Evolutionary conservation across 352 stramenopile species (phyloP), one percentile per base, ranked within the genome.

Genomic region (Phytophthora pisi): DNA sequence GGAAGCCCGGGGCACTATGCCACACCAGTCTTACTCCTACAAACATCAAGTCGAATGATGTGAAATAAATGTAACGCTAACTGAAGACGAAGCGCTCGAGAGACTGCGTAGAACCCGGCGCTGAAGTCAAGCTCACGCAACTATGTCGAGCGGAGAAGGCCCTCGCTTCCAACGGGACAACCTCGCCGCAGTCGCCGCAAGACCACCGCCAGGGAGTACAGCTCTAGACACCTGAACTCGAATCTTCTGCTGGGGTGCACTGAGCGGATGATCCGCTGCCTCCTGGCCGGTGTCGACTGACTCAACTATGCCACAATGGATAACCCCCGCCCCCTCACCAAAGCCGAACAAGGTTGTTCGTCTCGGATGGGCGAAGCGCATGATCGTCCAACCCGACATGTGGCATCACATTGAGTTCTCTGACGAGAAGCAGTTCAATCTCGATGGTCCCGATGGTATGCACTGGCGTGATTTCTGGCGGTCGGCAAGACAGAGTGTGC

Each of bases 361-460:
- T 3, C 26, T 50, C 7, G 50, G 42, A 13, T 66, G 24, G 18
- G 16, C 40, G 1, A 53, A 51, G 16, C 34, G 34, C 34, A n/a
- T 6, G 52, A 66, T 51, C 23, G 31, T 53, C 15, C 31, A 52
- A 26, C 16, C 59, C 16, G 59, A 47, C 3, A 56, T 55, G 10
- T 67, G 60, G 51, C n/a, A n/a, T 16, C 23, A 5, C 5, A 47
- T 60, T 23, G 11, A 52, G 11, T 67, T 61, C 43, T 60, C 60
- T 4, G 51, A 57, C 20, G 60, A 61, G 34, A 67, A 61, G 16
- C 61, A 61, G 28, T 57, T 45, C n/a, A 67, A 67, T 40, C 26
- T 67, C 10, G 60, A 67, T 46, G 51, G 60, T 5, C 43, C 60
- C 30, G 60, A 67, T 50, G 51, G 60, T 18, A n/a, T 61, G 13